Evolutionary conservation across 2,329 filamentous ascomycete species (phyloP), one percentile per base, ranked within the genome.

Genomic region (Achaetomium macrosporum): DNA sequence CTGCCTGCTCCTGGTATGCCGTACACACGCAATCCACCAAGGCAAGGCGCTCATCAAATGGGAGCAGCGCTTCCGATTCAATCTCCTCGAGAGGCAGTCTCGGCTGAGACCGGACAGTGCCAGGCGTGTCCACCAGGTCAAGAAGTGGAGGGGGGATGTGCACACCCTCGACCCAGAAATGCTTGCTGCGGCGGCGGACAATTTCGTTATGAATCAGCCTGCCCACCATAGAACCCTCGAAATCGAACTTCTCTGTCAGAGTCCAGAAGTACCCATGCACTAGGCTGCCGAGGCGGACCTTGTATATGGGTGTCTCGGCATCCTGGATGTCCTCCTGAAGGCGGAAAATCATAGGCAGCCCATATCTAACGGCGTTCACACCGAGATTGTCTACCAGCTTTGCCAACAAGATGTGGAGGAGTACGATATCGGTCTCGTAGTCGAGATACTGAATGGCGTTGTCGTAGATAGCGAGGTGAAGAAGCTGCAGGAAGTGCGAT

Each of bases 391-490:
- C 77, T 9, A 90, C 79, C n/a, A 96, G 75, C 51, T 81, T 88
- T 11, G 82, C 75, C 36, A 96, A 77, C 11, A 96, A 76, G 3
- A 90, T 75, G 64, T 96, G 90, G 9, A 95, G 73, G 13, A 95
- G 71, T 29, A 89, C 72, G 30, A 95, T 78, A 61, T 95, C 90
- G 0, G 82, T 76, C 57, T 93, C 87, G 42, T 79, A 84, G 25
- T 85, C 79, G 19, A 88, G 76, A 59, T 76, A 83, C 61, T 93
- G 86, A 19, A 92, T 71, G 8, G 88, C 87, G 60, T 88, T 88
- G 66, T 97, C 92, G 68, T 95, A 96, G n/a, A 93, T 79, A 46
- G 87, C 85, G 42, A 96, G 76, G 69, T 96, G 91, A 3, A 97
- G 74, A 3, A 95, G 75, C 50, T 89, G 82, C 45, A 96, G 71